A percentile compares a stretch with the other conserved stretches of the same genome.
These are phyloP conservation scores for Amanita pallidorosea DNA, from an alignment of 768 basidiomycete species.

Conservation along the genomic window DNA sequence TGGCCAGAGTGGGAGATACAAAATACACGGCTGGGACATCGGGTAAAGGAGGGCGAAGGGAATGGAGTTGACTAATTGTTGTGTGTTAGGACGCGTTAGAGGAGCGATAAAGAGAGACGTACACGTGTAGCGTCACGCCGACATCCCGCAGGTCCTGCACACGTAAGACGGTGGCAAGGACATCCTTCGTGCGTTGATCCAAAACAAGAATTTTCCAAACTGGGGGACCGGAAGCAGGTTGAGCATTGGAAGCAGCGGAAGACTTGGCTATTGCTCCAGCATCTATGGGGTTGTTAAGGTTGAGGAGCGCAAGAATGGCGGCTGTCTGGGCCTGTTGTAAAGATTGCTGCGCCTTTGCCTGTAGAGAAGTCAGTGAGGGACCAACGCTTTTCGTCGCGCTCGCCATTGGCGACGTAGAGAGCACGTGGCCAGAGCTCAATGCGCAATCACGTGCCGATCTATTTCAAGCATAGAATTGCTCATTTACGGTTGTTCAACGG, in stretches of 20 bases:
- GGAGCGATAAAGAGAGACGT: conserved; percentile 20
- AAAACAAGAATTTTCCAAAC: conserved; percentile 96
- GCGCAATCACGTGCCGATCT: background rate
- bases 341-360: conserved; percentile 36
- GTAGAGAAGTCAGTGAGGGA: background rate
- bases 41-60: conserved; percentile 75
- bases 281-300: conserved; percentile 62
- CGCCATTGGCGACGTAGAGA: conserved; percentile 18
- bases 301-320: conserved; percentile 77
- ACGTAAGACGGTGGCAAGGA: conserved; percentile 87
- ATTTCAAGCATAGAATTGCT: background rate
- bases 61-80: conserved; percentile 72
- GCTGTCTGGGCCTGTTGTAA: conserved; percentile 85
- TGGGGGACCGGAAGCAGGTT: conserved; percentile 55
- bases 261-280: conserved; percentile 23
- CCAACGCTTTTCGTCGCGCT: conserved; percentile 12
- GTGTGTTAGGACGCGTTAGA: conserved; percentile 2
- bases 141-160: conserved; percentile 96
- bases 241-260: conserved; percentile 34
- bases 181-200: conserved; percentile 93
- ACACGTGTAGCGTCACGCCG: conserved; percentile 98
- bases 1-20: conserved; percentile 79
- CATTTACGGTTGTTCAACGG: background rate
- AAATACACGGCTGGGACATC: conserved; percentile 99
- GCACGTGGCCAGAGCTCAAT: background rate